Evolutionary conservation across 225 moss, liverwort and hornwort genomes (phyloP), one percentile per base, ranked within the genome.

Genomic region (Bryum argenteum): DNA sequence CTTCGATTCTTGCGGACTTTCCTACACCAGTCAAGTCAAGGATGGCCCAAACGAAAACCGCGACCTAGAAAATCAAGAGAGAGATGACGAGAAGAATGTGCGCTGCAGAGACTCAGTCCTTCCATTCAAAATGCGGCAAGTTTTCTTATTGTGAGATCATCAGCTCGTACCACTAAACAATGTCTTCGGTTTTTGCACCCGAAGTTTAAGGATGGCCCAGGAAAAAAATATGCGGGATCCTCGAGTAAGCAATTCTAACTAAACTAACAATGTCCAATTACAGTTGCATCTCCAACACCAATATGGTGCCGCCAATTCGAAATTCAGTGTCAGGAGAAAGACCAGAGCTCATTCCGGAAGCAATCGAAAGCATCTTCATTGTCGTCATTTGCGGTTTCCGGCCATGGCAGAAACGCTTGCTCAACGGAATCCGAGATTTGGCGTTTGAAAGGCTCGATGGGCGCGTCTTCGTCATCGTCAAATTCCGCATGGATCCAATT

Each of bases 241-340:
- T 58, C 12, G 12, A 33, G 15, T 28, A 4, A 33, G 33, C 33
- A 33, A 33, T 33, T 2, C 7, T n/a, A n/a, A n/a, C 33, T 33
- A 33, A 33, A 71, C 20, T 2, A 14, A n/a, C 24, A n/a, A n/a
- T 18, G 26, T 10, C 3, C 8, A 16, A 39, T 18, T 11, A 2
- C 22, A 39, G n/a, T 2, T 58, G 47, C 11, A 40, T 10, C n/a
- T n/a, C n/a, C n/a, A n/a, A n/a, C n/a, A n/a, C n/a, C n/a, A n/a
- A n/a, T n/a, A n/a, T n/a, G n/a, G n/a, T n/a, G n/a, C n/a, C n/a
- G n/a, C n/a, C n/a, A n/a, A n/a, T n/a, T n/a, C n/a, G n/a, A n/a
- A n/a, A n/a, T n/a, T n/a, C n/a, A n/a, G n/a, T n/a, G 26, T 75
- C 75, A 75, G 9, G 51, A 0, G 24, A 75, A 67, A 10, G 75